Evolutionary conservation across 2,329 filamentous ascomycete genomes (phyloP), one percentile per base, ranked within the genome.

Genomic region (Fusarium floridanum): DNA sequence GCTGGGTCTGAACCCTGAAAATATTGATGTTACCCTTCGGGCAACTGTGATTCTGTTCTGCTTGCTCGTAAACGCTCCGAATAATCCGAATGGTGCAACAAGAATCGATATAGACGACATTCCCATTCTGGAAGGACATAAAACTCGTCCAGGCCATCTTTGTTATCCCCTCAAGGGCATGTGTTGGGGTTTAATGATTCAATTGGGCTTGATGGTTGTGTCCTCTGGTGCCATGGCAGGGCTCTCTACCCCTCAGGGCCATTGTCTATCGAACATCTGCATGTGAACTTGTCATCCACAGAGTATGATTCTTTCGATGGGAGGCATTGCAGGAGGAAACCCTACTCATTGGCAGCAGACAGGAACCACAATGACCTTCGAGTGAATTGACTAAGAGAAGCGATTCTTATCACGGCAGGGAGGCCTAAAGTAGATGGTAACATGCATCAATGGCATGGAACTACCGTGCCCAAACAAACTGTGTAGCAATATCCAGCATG

Each of bases 401-500:
- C 16, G 5, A 12, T 53, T 53, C 48, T 4, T 53, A 29, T 29
- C 17, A n/a, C 9, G 2, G 24, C 1, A 53, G 12, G 16, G 6
- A 53, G 1, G 24, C 4, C 45, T 11, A 11, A 53, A 29, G 17
- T 29, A 29, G 48, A 6, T 17, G 16, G 10, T n/a, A 29, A 29
- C 16, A 53, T 53, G 48, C 24, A 53, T n/a, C 17, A 53, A 53
- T 29, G 48, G 12, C 24, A 53, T 29, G 16, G 4, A 55, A 20
- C 50, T 32, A 55, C 27, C 8, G 41, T 4, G 45, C 55, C 70
- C 61, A 77, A 1, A 72, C 68, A 62, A 77, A 74, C 53, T 78
- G 76, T n/a, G 68, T 67, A 16, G 71, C 78, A 61, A 80, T 68
- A 14, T 76, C 74, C 37, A 80, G 12, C 68, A 80, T 72, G 0